phyloP scores from a whole-genome alignment of 2,329 filamentous ascomycete species.

The Pyricularia pennisetigena region DNA sequence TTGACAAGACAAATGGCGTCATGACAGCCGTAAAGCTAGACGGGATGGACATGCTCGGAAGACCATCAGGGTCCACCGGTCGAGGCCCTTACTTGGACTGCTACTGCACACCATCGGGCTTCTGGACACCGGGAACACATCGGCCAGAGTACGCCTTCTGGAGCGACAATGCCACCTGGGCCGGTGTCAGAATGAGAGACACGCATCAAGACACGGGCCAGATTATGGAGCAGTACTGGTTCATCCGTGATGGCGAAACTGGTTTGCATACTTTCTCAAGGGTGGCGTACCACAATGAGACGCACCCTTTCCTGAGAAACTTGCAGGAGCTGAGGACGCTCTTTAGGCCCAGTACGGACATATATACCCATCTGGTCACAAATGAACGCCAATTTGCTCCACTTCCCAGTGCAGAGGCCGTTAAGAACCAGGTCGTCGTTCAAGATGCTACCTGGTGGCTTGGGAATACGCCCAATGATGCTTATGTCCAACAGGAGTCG shows the following conservation, averaged over 20 bases:
- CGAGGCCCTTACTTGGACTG: conserved; percentile 36
- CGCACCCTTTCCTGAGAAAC: conserved; percentile 44
- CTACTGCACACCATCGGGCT: conserved; percentile 49
- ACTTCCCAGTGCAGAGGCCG: conserved; percentile 25
- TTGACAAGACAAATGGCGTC: conserved; percentile 17
- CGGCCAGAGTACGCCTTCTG: conserved; percentile 37
- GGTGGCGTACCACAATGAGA: conserved; percentile 48
- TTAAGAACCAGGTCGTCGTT: conserved; percentile 31
- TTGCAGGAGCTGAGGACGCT: conserved; percentile 52
- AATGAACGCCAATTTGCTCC: conserved; percentile 46
- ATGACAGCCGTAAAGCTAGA: conserved; percentile 16
- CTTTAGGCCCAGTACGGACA: conserved; percentile 46
- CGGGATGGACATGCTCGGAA: conserved; percentile 12
- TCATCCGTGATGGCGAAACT: conserved; percentile 39
- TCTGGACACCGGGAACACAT: conserved; percentile 46
- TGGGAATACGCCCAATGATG: conserved; percentile 40
- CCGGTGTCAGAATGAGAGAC: conserved; percentile 49
- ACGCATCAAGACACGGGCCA: conserved; percentile 48
- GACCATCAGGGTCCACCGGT: not conserved
- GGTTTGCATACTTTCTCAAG: conserved; percentile 33
- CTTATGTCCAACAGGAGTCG: conserved; percentile 43
- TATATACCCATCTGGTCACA: conserved; percentile 55
- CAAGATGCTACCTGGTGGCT: conserved; percentile 57
- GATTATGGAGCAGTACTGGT: conserved; percentile 55
- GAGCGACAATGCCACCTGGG: conserved; percentile 40